Percentiles rank a stretch among this genome's conserved stretches.
These are phyloP conservation scores for Trichoderma atroviride DNA, from an alignment of 2,329 filamentous ascomycete species.

Conservation along the genomic window DNA sequence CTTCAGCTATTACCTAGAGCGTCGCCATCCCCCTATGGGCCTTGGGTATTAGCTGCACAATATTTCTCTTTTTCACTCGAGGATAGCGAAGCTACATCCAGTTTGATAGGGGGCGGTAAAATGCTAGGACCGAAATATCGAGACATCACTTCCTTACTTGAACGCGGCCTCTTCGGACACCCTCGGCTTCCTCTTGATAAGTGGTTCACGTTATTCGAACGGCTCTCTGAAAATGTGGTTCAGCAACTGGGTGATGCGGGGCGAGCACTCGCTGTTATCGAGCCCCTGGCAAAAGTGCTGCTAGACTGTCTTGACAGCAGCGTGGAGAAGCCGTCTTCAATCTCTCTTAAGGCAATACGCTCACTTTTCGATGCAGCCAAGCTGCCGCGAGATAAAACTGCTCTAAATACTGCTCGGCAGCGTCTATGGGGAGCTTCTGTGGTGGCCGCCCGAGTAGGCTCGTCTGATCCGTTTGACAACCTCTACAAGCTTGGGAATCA, in stretches of 20 bases:
- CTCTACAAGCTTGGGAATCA: constrained; percentile 63
- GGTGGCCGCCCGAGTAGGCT: constrained; percentile 43
- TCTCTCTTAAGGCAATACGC: constrained; percentile 41
- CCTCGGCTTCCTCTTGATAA: constrained; percentile 50
- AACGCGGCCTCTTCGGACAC: constrained; percentile 58
- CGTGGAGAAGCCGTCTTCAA: constrained; percentile 30
- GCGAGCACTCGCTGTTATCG: constrained; percentile 67
- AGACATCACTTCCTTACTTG: constrained; percentile 67
- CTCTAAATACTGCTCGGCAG: constrained; percentile 65
- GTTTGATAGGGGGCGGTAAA: constrained; percentile 38
- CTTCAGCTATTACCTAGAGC: constrained; percentile 53
- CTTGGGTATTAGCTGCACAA: constrained; percentile 56
- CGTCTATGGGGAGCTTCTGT: constrained; percentile 61
- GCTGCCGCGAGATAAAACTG: constrained; percentile 62
- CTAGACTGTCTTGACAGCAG: constrained; percentile 39
- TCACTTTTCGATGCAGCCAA: constrained; percentile 51
- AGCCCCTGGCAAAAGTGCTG: constrained; percentile 66
- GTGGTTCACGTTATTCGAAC: constrained; percentile 60
- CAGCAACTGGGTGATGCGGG: constrained; percentile 69
- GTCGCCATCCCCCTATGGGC: constrained; percentile 49
- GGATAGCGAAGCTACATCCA: constrained; percentile 24
- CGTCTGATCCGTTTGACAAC: constrained; percentile 65
- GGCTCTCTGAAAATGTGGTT: constrained; percentile 58
- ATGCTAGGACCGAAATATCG: constrained; percentile 70
- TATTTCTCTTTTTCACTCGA: constrained; percentile 49